These are phyloP conservation scores for Crithidia mellificae DNA, from an alignment of 208 protist genomes.

Conservation along the genomic window DNA sequence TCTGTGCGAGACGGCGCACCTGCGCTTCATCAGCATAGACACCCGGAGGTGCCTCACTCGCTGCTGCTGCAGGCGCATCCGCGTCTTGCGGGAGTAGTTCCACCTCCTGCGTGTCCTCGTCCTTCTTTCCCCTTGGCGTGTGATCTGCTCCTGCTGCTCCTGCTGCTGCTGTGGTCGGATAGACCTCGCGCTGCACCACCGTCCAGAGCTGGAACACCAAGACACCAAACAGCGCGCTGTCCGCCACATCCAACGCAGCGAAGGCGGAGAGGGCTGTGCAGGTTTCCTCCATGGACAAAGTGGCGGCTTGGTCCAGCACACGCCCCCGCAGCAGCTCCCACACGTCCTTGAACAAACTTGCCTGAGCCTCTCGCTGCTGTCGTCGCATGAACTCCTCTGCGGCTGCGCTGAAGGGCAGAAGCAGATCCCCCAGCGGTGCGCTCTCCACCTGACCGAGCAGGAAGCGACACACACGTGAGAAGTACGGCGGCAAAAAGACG, in stretches of 20 bases:
- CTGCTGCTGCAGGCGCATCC: conserved; percentile 1
- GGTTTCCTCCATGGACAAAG: conserved; percentile 34
- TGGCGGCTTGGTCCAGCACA: conserved; percentile 42
- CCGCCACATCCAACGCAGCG: conserved; percentile 65
- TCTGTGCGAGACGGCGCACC: conserved; percentile 5
- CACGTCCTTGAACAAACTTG: conserved; percentile 70
- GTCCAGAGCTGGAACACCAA: conserved; percentile 59
- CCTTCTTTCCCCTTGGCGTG: too few species aligned
- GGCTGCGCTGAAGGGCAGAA: conserved; percentile 54
- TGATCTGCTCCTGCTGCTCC: not conserved
- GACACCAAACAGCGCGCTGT: conserved; percentile 62
- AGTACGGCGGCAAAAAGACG: conserved; percentile 67
- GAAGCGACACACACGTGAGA: conserved; percentile 68
- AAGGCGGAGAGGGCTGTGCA: conserved; percentile 69
- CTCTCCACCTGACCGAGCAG: conserved; percentile 65
- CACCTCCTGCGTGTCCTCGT: not conserved
- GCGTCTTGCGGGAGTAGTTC: not conserved
- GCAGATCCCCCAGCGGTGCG: conserved; percentile 44
- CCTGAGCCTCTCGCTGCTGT: conserved; percentile 40
- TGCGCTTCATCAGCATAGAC: not conserved
- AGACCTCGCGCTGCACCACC: conserved; percentile 21
- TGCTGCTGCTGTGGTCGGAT: not conserved
- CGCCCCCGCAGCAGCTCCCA: conserved; percentile 77
- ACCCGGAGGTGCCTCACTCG: not conserved
- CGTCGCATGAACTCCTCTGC: conserved; percentile 77